phyloP scores from a whole-genome alignment of 768 basidiomycete genomes.

The Boletus tylopilopsis region DNA sequence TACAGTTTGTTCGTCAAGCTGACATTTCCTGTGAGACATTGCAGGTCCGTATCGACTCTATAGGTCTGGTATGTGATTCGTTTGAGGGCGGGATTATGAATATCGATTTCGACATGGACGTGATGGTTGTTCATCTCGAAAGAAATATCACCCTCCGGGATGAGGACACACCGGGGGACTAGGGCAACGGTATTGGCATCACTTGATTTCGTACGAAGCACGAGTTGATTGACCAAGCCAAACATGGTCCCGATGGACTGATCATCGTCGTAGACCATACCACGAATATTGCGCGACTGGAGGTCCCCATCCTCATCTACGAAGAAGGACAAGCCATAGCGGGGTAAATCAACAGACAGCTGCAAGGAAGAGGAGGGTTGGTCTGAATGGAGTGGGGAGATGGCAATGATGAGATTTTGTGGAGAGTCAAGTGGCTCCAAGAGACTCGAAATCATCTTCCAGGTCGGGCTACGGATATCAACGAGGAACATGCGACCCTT shows the following conservation, averaged over 20 bases:
- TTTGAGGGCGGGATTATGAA: background rate
- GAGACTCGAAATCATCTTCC: conserved; percentile 24
- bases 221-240: conserved; percentile 38
- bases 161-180: conserved; percentile 29
- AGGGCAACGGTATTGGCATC: background rate
- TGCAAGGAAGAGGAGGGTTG: background rate
- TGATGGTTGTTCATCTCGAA: conserved; percentile 14
- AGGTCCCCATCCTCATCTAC: conserved; percentile 31
- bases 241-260: conserved; percentile 45
- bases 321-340: conserved; percentile 40
- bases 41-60: conserved; percentile 28
- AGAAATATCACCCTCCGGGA: conserved; percentile 37
- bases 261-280: conserved; percentile 38
- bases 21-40: conserved; percentile 26
- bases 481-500: conserved; percentile 15
- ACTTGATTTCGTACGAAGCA: conserved; percentile 32
- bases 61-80: conserved; percentile 28
- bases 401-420: conserved; percentile 22
- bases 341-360: conserved; percentile 36
- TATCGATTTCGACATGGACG: conserved; percentile 15
- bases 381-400: background rate
- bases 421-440: conserved; percentile 24
- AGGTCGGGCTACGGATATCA: conserved; percentile 27
- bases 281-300: conserved; percentile 39
- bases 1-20: conserved; percentile 31